phyloP scores from a whole-genome alignment of 345 rosid species.

The Populus euphratica region DNA sequence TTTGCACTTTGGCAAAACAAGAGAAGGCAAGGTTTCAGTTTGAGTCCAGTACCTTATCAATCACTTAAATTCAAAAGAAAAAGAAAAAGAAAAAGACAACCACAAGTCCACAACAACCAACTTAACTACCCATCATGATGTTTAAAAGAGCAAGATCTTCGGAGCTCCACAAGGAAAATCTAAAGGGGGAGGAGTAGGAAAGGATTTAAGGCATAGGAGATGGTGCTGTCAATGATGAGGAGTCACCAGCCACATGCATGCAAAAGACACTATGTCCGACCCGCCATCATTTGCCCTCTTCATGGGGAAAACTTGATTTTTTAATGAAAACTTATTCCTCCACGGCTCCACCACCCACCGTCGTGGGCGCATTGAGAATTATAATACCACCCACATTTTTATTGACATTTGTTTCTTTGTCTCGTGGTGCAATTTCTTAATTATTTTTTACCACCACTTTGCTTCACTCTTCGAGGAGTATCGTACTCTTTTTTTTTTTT shows the following conservation, averaged over 20 bases:
- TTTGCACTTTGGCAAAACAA: not conserved
- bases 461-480: too few relatives aligned
- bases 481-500: too few relatives aligned
- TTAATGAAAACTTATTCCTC: not conserved
- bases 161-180: not conserved
- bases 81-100: not conserved
- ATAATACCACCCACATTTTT: not conserved
- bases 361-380: not conserved
- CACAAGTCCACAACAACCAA: conserved; percentile 34
- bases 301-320: not conserved
- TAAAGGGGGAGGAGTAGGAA: not conserved
- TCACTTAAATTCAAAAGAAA: not conserved
- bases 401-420: not conserved
- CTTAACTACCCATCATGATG: conserved; percentile 25
- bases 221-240: not conserved
- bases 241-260: conserved; percentile 18
- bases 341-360: conserved; percentile 7
- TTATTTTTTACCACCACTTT: too few relatives aligned
- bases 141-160: not conserved
- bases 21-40: not conserved
- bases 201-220: not conserved
- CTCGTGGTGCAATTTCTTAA: not conserved
- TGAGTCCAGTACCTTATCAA: not conserved
- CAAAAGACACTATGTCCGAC: conserved; percentile 11
- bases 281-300: not conserved